Evolutionary conservation across 805 yeast species (phyloP).

Genomic region (Candida tibetensis): DNA sequence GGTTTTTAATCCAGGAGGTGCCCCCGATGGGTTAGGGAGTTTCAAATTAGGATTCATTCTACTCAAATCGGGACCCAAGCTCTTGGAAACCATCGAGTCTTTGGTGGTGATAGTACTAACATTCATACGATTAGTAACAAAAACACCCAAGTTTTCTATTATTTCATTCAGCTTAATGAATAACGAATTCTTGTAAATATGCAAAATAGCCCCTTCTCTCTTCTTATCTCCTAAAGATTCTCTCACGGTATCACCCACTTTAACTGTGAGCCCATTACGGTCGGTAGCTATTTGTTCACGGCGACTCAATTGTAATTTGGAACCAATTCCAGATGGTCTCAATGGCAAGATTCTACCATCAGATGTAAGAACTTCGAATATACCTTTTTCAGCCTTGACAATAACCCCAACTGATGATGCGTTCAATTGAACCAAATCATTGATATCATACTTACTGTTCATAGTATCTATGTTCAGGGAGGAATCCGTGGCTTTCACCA

Average conservation of each 20-base stretch:
- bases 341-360: constrained; percentile 74
- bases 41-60: constrained; percentile 82
- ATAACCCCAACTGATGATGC: constrained; percentile 86
- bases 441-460: constrained; percentile 77
- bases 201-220: constrained; percentile 84
- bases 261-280: constrained; percentile 75
- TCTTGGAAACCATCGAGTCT: constrained; percentile 60
- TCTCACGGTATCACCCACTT: constrained; percentile 89
- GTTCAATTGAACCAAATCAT: constrained; percentile 85
- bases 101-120: constrained; percentile 84
- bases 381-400: constrained; percentile 84
- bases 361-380: constrained; percentile 74
- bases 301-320: constrained; percentile 61
- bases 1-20: constrained; percentile 47
- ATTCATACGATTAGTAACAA: constrained; percentile 71
- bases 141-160: constrained; percentile 85
- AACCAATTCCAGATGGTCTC: constrained; percentile 77
- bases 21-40: constrained; percentile 53
- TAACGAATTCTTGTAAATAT: constrained; percentile 74
- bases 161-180: constrained; percentile 80
- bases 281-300: constrained; percentile 86
- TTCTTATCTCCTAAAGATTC: constrained; percentile 66
- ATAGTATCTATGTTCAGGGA: constrained; percentile 54
- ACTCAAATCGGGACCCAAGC: constrained; percentile 62
- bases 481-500: constrained; percentile 89